Evolutionary conservation across 345 rosid species (phyloP).

Genomic region (Angophora floribunda): DNA sequence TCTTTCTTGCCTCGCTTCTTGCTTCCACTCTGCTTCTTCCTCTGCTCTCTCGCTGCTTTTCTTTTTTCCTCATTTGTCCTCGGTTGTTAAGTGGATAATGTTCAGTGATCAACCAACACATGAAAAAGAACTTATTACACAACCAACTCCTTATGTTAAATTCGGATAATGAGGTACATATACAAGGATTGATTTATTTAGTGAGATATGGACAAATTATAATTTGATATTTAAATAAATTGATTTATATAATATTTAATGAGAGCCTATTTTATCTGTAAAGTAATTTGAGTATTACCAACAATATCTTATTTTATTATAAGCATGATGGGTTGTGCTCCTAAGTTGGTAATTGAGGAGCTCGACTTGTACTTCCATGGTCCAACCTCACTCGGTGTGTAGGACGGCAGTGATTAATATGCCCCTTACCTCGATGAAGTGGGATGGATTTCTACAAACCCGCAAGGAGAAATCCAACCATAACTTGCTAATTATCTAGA

Average conservation of each 20-base stretch:
- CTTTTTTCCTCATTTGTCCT: not conserved
- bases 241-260: not conserved
- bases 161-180: not conserved
- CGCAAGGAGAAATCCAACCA: not conserved
- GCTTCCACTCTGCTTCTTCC: not conserved
- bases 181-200: not conserved
- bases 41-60: not conserved
- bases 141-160: not conserved
- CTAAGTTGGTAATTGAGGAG: not conserved
- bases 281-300: not conserved
- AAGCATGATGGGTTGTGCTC: not conserved
- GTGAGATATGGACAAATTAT: not conserved
- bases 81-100: not conserved
- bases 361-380: not conserved
- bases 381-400: not conserved
- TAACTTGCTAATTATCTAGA: not conserved
- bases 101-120: not conserved
- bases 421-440: accelerated
- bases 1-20: not conserved
- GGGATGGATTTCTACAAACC: not conserved
- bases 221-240: not conserved
- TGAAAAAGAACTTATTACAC: not conserved
- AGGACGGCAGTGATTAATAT: not conserved
- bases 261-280: not conserved
- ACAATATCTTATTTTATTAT: not conserved